Conservation (phyloP, 2,329 filamentous ascomycete species). For the Ceratocystis colombiana region DNA sequence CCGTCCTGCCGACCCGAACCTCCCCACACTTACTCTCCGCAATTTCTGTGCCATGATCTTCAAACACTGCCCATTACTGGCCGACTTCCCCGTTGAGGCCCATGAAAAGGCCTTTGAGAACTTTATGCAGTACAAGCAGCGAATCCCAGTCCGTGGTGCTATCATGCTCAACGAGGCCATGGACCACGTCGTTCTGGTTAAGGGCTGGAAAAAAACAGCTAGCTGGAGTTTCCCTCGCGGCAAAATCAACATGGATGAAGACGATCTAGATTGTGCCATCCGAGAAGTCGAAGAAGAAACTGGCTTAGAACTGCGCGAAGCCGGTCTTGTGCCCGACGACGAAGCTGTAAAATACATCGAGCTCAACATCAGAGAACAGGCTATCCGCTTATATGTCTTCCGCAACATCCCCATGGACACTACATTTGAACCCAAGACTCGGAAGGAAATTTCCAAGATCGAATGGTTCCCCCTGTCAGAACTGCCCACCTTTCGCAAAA, state of each 20-base stretch:
- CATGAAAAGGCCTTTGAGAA: constrained; percentile 78
- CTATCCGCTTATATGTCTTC: constrained; percentile 87
- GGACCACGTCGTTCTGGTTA: constrained; percentile 87
- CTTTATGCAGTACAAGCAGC: constrained; percentile 88
- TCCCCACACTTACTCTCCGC: constrained; percentile 77
- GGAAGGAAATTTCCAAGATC: constrained; percentile 97
- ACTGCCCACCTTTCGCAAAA: constrained; percentile 71
- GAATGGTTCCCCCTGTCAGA: constrained; percentile 88
- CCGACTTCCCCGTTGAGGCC: constrained; percentile 65
- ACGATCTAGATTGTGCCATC: constrained; percentile 84
- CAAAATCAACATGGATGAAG: constrained; percentile 97
- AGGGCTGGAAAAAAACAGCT: constrained; percentile 94
- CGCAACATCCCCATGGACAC: constrained; percentile 79
- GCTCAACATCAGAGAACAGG: constrained; percentile 82
- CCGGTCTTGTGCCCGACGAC: constrained; percentile 64
- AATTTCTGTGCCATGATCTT: constrained; percentile 86
- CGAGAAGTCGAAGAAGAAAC: constrained; percentile 96
- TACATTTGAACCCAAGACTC: constrained; percentile 75
- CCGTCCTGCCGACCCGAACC: constrained; percentile 70
- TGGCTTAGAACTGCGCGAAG: constrained; percentile 67
- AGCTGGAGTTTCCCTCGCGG: constrained; percentile 95
- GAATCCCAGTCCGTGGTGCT: constrained; percentile 85
- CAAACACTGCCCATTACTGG: constrained; percentile 82
- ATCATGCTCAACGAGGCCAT: constrained; percentile 90
- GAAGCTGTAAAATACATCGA: constrained; percentile 73